These are phyloP conservation scores for Chrysanthemum seticuspe DNA, from an alignment of 129 eudicot species.

Conservation along the genomic window DNA sequence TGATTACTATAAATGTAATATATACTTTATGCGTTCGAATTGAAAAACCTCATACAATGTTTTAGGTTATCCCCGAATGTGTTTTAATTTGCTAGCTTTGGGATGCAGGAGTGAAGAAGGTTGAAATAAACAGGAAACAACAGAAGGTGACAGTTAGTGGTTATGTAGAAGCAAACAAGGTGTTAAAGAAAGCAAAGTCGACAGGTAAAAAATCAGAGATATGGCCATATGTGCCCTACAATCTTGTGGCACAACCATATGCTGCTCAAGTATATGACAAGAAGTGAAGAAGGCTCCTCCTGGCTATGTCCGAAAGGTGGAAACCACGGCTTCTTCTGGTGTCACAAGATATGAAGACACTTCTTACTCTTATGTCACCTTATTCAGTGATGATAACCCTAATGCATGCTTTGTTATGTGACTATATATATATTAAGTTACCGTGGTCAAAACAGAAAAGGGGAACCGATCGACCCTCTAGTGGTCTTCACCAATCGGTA, in stretches of 20 bases:
- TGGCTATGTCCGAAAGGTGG: slow-evolving; percentile 74
- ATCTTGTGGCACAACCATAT: slow-evolving; percentile 76
- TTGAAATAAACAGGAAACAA: slow-evolving; percentile 77
- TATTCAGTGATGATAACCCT: slow-evolving; percentile 88
- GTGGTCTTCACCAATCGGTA: too few relatives aligned
- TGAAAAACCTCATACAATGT: too few relatives aligned
- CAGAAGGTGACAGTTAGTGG: slow-evolving; percentile 84
- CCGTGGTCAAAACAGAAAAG: not conserved
- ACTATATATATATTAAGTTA: not conserved
- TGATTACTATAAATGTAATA: too few relatives aligned
- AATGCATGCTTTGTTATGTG: slow-evolving; percentile 87
- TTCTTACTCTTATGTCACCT: slow-evolving; percentile 61
- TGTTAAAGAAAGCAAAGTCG: slow-evolving; percentile 72
- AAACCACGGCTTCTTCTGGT: slow-evolving; percentile 39
- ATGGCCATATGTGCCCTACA: slow-evolving; percentile 91
- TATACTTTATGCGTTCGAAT: too few relatives aligned
- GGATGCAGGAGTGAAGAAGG: slow-evolving; percentile 69
- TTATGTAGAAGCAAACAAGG: slow-evolving; percentile 65
- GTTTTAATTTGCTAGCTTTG: not conserved
- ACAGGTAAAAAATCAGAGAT: slow-evolving; percentile 89
- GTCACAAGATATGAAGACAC: slow-evolving; percentile 56
- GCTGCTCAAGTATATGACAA: slow-evolving; percentile 72
- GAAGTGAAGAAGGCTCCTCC: slow-evolving; percentile 91
- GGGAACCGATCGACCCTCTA: too few relatives aligned
- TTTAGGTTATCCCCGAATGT: too few relatives aligned